A percentile compares a stretch with the other conserved stretches of the same genome.
Conservation (phyloP, 2,329 filamentous ascomycete species). For the Aspergillus felis region DNA sequence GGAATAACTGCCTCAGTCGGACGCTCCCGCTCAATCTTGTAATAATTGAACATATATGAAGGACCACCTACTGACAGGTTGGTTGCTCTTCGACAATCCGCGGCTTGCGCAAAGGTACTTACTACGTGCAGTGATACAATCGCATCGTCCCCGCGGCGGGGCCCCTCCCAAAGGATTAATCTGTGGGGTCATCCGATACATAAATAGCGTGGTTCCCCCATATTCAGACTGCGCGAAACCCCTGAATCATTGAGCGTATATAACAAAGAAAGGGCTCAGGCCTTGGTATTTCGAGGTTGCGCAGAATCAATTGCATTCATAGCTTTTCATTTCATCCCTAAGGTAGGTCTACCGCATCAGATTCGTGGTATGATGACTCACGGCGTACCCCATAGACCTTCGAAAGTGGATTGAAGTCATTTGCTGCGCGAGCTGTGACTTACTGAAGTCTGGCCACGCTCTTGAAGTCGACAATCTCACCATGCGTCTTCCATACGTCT, state of each 20-base stretch:
- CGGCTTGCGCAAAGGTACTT: background rate
- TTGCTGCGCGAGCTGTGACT: background rate
- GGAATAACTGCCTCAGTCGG: background rate
- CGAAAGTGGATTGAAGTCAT: background rate
- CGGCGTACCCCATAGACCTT: background rate
- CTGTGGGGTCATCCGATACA: background rate
- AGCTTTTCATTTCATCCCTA: background rate
- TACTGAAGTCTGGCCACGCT: background rate
- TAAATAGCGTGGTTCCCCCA: background rate
- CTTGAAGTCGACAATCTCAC: conserved; percentile 10
- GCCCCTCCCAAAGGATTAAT: background rate
- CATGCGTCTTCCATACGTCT: conserved; percentile 55
- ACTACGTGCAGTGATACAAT: background rate
- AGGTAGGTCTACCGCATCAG: background rate
- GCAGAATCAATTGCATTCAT: background rate
- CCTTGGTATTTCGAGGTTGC: background rate
- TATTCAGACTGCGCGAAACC: background rate
- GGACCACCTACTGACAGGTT: background rate
- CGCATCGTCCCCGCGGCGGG: background rate
- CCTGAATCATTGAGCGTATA: background rate
- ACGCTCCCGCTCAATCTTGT: too few relatives aligned
- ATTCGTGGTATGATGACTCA: background rate
- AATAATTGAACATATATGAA: background rate
- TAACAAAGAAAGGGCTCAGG: background rate
- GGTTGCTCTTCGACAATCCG: background rate